phyloP scores from a whole-genome alignment of 73 alveolate genomes.

The Tetrahymena elliotti region DNA sequence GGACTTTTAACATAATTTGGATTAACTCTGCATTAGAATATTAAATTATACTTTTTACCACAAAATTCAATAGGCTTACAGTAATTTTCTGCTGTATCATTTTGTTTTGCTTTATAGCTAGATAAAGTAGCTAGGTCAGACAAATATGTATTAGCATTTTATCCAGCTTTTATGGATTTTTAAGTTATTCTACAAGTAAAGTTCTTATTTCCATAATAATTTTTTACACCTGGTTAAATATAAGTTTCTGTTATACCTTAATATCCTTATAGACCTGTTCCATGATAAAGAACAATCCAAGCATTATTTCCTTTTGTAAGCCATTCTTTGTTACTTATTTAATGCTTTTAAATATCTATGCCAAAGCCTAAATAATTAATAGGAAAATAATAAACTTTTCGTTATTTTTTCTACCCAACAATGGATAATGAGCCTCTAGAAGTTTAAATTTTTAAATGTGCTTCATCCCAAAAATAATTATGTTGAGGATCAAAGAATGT shows the following conservation, averaged over 20 bases:
- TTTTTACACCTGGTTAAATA: background rate
- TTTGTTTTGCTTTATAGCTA: background rate
- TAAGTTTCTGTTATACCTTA: background rate
- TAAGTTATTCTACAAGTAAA: background rate
- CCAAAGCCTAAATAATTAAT: background rate
- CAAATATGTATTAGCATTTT: background rate
- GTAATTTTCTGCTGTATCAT: background rate
- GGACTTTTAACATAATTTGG: background rate
- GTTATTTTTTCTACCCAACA: background rate
- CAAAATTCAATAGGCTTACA: background rate
- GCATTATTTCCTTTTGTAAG: background rate
- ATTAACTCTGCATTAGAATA: background rate
- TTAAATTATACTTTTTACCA: background rate
- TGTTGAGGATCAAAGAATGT: background rate
- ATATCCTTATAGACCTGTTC: background rate
- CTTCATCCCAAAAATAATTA: background rate
- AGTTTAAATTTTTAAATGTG: background rate
- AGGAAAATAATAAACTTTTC: background rate
- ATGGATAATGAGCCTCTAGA: background rate
- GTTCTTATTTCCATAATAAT: background rate
- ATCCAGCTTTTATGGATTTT: background rate
- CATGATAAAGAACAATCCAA: background rate
- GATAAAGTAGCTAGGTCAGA: background rate
- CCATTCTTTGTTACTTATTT: background rate
- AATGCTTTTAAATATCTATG: too few relatives aligned